These are phyloP conservation scores for Hortiboletus rubellus DNA, from an alignment of 1,284 basidiomycete genomes.

Conservation along the genomic window DNA sequence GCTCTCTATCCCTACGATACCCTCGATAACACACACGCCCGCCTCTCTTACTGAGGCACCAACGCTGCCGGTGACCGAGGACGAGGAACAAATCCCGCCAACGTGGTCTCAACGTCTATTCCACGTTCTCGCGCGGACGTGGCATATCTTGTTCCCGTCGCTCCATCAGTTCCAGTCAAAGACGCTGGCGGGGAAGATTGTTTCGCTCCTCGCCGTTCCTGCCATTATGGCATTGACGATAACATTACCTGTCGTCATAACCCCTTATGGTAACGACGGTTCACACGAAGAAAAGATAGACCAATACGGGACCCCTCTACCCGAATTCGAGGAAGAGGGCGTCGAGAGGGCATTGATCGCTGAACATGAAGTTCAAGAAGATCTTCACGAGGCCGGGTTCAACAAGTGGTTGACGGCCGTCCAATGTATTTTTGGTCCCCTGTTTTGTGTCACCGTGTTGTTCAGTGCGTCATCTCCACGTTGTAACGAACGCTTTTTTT, in stretches of 20 bases:
- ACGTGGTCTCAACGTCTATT: slow-evolving; percentile 45
- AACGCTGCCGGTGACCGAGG: slow-evolving; percentile 37
- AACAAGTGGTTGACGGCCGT: slow-evolving; percentile 81
- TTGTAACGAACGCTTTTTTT: neutral
- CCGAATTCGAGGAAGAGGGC: slow-evolving; percentile 67
- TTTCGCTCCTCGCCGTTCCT: slow-evolving; percentile 81
- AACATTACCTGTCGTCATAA: slow-evolving; percentile 88
- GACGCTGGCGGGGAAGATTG: slow-evolving; percentile 69
- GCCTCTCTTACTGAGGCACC: slow-evolving; percentile 49
- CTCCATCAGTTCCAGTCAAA: slow-evolving; percentile 76
- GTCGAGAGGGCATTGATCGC: slow-evolving; percentile 61
- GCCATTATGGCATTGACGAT: slow-evolving; percentile 85
- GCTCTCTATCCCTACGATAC: slow-evolving; percentile 39
- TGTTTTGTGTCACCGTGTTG: slow-evolving; percentile 73
- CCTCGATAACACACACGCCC: slow-evolving; percentile 57
- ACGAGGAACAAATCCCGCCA: slow-evolving; percentile 42
- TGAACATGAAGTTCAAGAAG: slow-evolving; percentile 64
- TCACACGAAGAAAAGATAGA: slow-evolving; percentile 47
- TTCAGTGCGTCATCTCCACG: slow-evolving; percentile 56
- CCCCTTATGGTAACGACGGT: slow-evolving; percentile 47
- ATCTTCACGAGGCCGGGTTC: slow-evolving; percentile 63
- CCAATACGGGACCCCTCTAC: slow-evolving; percentile 38
- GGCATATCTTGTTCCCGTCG: slow-evolving; percentile 82
- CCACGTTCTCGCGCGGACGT: slow-evolving; percentile 43
- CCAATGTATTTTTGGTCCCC: slow-evolving; percentile 78